Conservation (phyloP, 495 filamentous ascomycete genomes). For the Penicillium alfredii region DNA sequence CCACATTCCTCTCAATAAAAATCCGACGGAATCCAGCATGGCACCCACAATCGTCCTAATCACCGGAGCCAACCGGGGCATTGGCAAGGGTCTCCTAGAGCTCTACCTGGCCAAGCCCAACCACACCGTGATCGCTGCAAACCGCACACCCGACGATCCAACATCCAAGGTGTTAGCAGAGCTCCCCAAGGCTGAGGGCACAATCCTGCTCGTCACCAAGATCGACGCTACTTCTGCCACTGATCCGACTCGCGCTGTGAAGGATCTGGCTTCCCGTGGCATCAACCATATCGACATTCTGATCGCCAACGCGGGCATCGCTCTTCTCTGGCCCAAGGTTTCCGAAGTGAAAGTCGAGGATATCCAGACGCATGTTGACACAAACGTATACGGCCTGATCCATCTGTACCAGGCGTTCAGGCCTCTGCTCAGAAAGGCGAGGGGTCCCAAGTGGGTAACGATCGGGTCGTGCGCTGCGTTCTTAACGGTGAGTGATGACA, state of each 20-base stretch:
- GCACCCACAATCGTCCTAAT: conserved; percentile 22
- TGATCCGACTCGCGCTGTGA: conserved; percentile 21
- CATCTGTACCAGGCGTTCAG: conserved; percentile 19
- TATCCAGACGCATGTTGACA: conserved; percentile 19
- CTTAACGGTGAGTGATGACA: no score
- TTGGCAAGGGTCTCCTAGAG: conserved; percentile 39
- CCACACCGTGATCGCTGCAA: conserved; percentile 43
- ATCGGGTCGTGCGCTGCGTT: conserved; percentile 27
- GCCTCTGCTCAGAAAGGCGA: conserved; percentile 27
- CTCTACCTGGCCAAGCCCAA: conserved; percentile 36
- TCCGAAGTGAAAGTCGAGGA: conserved; percentile 17
- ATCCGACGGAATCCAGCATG: no score
- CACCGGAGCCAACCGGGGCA: conserved; percentile 40
- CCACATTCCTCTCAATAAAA: no score
- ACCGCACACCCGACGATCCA: conserved; percentile 28
- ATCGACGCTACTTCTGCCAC: conserved; percentile 32
- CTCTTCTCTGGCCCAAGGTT: conserved; percentile 11
- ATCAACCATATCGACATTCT: conserved; percentile 43
- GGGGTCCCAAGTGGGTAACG: conserved; percentile 30
- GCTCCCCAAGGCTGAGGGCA: conserved; percentile 26
- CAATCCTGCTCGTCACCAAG: conserved; percentile 34
- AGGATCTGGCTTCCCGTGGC: conserved; percentile 20
- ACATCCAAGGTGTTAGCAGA: conserved; percentile 19
- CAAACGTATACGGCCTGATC: conserved; percentile 14
- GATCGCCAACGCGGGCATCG: conserved; percentile 46